Evolutionary conservation across 2,329 filamentous ascomycete species (phyloP).

Genomic region (Diplodia scrobiculata): DNA sequence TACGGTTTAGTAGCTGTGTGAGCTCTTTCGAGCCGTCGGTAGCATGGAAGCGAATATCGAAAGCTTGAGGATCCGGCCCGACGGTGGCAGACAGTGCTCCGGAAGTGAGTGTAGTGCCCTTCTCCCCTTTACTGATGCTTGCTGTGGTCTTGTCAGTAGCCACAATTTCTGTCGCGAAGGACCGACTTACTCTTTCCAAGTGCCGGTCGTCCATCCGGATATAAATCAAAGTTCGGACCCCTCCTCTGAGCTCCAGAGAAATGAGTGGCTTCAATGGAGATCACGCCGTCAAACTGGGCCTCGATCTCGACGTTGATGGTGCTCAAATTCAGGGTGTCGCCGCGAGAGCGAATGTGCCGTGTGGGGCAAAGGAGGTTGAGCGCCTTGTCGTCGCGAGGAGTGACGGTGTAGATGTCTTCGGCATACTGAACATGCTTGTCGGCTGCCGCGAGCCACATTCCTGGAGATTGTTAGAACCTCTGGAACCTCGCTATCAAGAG

Average conservation of each 20-base stretch:
- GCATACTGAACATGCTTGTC: constrained; percentile 65
- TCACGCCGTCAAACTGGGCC: constrained; percentile 61
- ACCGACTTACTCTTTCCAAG: constrained; percentile 31
- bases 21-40: constrained; percentile 54
- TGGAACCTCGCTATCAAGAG: not conserved
- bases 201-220: constrained; percentile 54
- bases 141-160: constrained; percentile 29
- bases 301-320: constrained; percentile 61
- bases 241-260: constrained; percentile 57
- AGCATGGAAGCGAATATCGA: constrained; percentile 60
- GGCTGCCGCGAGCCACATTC: constrained; percentile 67
- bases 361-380: constrained; percentile 62
- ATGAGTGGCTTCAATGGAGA: constrained; percentile 62
- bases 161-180: constrained; percentile 25
- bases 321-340: constrained; percentile 59
- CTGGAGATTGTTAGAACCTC: constrained; percentile 34
- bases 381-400: constrained; percentile 50
- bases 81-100: constrained; percentile 59
- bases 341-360: constrained; percentile 56
- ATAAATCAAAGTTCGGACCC: constrained; percentile 62
- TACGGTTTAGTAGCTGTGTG: constrained; percentile 59
- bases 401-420: constrained; percentile 62
- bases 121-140: constrained; percentile 47
- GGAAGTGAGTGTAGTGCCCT: constrained; percentile 55
- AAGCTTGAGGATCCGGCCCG: constrained; percentile 52